Evolutionary conservation across 176 grass and related monocot species (phyloP).

Genomic region (Eragrostis curvula): DNA sequence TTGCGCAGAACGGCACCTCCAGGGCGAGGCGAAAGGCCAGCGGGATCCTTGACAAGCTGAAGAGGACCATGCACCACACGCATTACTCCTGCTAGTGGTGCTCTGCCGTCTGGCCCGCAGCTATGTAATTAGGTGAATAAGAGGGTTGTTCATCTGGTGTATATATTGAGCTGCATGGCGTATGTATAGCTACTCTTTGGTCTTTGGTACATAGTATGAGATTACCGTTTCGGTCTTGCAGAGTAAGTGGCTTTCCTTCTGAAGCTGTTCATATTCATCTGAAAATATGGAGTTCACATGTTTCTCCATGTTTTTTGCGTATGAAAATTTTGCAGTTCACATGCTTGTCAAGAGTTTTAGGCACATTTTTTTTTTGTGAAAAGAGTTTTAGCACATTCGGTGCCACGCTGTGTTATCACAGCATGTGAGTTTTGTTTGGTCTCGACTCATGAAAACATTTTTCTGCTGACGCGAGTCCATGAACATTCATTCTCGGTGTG

Average conservation of each 20-base stretch:
- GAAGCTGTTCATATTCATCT: neutral
- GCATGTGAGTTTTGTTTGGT: neutral
- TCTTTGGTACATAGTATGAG: constrained; percentile 31
- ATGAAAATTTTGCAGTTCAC: neutral
- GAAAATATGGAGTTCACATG: neutral
- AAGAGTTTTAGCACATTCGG: neutral
- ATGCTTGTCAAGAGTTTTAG: too few species aligned
- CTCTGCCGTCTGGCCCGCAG: neutral
- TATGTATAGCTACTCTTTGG: constrained; percentile 45
- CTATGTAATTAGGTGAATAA: constrained; percentile 39
- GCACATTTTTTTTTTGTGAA: too few species aligned
- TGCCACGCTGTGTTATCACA: neutral
- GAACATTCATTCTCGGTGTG: neutral
- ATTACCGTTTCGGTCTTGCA: constrained; percentile 13
- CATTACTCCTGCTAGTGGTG: constrained; percentile 69
- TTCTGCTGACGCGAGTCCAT: neutral
- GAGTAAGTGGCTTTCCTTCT: constrained; percentile 3
- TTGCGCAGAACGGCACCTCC: constrained; percentile 59
- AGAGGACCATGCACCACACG: constrained; percentile 44
- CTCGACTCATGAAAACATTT: neutral
- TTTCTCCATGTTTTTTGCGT: constrained; percentile 2
- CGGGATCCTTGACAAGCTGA: constrained; percentile 72
- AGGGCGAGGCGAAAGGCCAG: constrained; percentile 63
- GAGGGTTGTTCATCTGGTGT: constrained; percentile 35
- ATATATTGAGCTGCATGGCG: constrained; percentile 40